These are phyloP conservation scores for Pseudozyma thailandica DNA, from an alignment of 1,284 basidiomycete species.

Conservation along the genomic window DNA sequence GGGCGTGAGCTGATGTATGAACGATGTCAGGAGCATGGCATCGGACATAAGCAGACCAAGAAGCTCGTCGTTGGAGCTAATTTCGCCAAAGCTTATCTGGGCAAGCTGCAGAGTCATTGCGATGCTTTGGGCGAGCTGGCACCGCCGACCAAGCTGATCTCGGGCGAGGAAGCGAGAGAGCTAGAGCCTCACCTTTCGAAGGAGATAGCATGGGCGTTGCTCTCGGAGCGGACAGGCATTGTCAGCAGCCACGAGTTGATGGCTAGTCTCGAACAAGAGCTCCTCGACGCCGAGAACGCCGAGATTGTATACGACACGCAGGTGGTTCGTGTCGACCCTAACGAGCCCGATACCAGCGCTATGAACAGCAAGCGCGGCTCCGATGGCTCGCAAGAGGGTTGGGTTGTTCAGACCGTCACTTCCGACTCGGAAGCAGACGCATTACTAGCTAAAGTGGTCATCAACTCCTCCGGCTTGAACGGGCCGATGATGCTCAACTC, in stretches of 20 bases:
- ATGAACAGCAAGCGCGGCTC: slow-evolving; percentile 40
- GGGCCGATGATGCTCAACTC: slow-evolving; percentile 62
- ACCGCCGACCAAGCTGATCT: slow-evolving; percentile 74
- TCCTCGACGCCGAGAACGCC: slow-evolving; percentile 77
- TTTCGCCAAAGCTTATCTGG: slow-evolving; percentile 45
- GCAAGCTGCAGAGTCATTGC: slow-evolving; percentile 50
- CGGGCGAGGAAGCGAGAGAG: slow-evolving; percentile 77
- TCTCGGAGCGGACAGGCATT: slow-evolving; percentile 89
- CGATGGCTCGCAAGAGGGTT: slow-evolving; percentile 69
- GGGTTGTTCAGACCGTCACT: slow-evolving; percentile 72
- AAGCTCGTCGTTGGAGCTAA: slow-evolving; percentile 72
- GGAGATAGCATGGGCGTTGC: slow-evolving; percentile 79
- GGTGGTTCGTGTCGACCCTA: slow-evolving; percentile 88
- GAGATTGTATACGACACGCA: slow-evolving; percentile 83
- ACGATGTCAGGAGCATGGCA: slow-evolving; percentile 75
- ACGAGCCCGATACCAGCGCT: slow-evolving; percentile 19
- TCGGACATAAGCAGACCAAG: slow-evolving; percentile 80
- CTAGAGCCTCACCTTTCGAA: slow-evolving; percentile 84
- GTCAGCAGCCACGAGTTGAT: slow-evolving; percentile 84
- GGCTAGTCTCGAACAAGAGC: slow-evolving; percentile 81
- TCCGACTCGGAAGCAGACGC: slow-evolving; percentile 72
- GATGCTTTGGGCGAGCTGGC: slow-evolving; percentile 66
- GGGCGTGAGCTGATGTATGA: slow-evolving; percentile 87
- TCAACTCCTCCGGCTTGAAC: slow-evolving; percentile 89
- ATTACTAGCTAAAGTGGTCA: slow-evolving; percentile 82